A percentile compares a stretch with the other conserved stretches of the same genome.
phyloP scores from a whole-genome alignment of 805 yeast genomes.

The Pichia kluyveri region DNA sequence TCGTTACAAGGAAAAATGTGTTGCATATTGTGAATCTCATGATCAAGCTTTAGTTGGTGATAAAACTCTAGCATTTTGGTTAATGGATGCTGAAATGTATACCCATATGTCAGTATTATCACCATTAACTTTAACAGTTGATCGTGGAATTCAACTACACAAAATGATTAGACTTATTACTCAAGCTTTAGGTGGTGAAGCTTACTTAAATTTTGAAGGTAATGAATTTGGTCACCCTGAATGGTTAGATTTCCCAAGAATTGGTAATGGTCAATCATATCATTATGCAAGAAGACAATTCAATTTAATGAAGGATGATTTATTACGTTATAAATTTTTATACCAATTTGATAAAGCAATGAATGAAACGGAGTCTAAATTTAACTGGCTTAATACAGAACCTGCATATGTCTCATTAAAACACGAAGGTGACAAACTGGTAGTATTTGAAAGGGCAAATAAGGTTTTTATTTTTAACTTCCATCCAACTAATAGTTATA shows the following conservation, averaged over 20 bases:
- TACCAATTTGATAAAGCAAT: constrained; percentile 79
- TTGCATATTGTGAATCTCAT: constrained; percentile 89
- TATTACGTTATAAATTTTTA: constrained; percentile 70
- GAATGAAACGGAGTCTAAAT: constrained; percentile 65
- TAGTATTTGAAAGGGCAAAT: constrained; percentile 84
- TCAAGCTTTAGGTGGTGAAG: constrained; percentile 93
- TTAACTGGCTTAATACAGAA: constrained; percentile 60
- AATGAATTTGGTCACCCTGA: constrained; percentile 99
- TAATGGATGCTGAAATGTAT: constrained; percentile 98
- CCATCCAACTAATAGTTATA: constrained; percentile 74
- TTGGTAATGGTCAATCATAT: constrained; percentile 77
- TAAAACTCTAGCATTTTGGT: constrained; percentile 93
- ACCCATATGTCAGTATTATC: constrained; percentile 82
- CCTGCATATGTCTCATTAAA: constrained; percentile 83
- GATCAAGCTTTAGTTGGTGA: constrained; percentile 98
- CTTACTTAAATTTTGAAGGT: constrained; percentile 92
- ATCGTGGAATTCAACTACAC: constrained; percentile 86
- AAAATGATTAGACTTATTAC: constrained; percentile 85
- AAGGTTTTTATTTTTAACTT: constrained; percentile 82
- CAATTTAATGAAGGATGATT: constrained; percentile 71
- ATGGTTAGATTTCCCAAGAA: constrained; percentile 96
- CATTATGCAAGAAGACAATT: constrained; percentile 95
- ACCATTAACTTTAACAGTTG: constrained; percentile 67
- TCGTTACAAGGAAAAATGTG: constrained; percentile 80
- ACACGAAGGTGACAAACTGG: constrained; percentile 79